Evolutionary conservation across 139 green algal species (phyloP).

Genomic region (Chlamydomonas sp.): DNA sequence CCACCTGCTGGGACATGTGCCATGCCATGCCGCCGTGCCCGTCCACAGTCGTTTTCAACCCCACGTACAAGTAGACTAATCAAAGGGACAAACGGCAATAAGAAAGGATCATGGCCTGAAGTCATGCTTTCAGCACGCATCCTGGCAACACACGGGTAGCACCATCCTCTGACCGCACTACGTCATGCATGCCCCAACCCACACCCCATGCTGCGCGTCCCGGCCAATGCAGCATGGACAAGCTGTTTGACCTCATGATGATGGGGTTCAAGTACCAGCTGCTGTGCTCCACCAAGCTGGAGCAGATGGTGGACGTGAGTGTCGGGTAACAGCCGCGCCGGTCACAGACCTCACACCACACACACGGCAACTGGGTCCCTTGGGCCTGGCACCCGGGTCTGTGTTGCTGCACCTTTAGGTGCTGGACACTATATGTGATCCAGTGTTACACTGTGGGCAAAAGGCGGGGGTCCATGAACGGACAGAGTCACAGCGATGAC

Average conservation of each 20-base stretch:
- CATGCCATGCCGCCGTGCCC: too few species aligned
- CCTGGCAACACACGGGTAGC: not conserved
- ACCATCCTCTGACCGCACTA: too few species aligned
- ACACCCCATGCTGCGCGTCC: not conserved
- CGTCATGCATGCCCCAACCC: not conserved
- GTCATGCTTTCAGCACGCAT: not conserved
- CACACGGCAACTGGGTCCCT: not conserved
- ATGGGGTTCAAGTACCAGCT: conserved; percentile 87
- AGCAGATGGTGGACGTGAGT: conserved; percentile 59
- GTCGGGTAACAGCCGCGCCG: not conserved
- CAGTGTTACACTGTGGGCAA: too few species aligned
- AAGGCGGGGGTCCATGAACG: too few species aligned
- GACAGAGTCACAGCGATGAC: too few species aligned
- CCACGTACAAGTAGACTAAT: too few species aligned
- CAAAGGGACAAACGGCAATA: too few species aligned
- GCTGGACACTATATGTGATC: too few species aligned
- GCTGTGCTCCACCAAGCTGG: conserved; percentile 47
- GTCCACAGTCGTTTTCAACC: too few species aligned
- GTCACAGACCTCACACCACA: not conserved
- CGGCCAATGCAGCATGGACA: conserved; percentile 75
- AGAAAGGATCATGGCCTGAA: too few species aligned
- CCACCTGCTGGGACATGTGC: too few species aligned
- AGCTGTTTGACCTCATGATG: conserved; percentile 87
- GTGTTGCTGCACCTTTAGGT: not conserved
- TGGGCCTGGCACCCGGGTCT: not conserved